Percentiles rank a stretch among this genome's conserved stretches.
These are phyloP conservation scores for Cerrena zonata DNA, from an alignment of 1,284 basidiomycete genomes.

Conservation along the genomic window DNA sequence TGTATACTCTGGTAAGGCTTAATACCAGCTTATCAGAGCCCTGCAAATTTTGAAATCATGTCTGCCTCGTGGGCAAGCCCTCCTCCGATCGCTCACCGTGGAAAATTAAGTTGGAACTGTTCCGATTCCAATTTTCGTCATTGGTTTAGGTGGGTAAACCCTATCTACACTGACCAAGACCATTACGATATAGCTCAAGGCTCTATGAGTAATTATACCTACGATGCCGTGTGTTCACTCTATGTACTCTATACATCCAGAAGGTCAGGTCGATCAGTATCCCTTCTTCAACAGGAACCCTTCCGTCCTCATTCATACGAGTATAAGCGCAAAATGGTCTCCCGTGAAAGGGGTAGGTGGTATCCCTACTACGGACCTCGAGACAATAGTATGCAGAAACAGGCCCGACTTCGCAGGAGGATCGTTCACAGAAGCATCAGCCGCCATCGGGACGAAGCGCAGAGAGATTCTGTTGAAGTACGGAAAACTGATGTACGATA, in stretches of 20 bases:
- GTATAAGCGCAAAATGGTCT: constrained; percentile 28
- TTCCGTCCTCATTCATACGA: constrained; percentile 31
- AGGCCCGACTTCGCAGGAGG: constrained; percentile 30
- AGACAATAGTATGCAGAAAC: constrained; percentile 25
- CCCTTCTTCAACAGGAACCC: constrained; percentile 31
- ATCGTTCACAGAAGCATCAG: constrained; percentile 27
- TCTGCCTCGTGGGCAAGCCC: constrained; percentile 27
- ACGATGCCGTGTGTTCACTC: constrained; percentile 32
- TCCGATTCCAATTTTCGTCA: constrained; percentile 26
- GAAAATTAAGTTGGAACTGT: constrained; percentile 18
- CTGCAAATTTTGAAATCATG: constrained; percentile 25
- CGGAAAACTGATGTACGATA: constrained; percentile 30
- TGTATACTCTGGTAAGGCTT: constrained; percentile 19
- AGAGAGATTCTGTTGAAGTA: constrained; percentile 33
- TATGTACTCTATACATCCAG: constrained; percentile 29
- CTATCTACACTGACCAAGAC: constrained; percentile 30
- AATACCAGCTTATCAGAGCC: constrained; percentile 23
- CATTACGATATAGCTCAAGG: constrained; percentile 24
- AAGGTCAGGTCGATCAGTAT: constrained; percentile 31
- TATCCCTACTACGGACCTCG: constrained; percentile 32
- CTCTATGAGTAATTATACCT: constrained; percentile 27
- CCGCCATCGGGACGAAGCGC: constrained; percentile 30
- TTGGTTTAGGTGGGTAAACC: constrained; percentile 32
- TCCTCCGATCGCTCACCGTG: constrained; percentile 23
- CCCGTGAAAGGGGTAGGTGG: constrained; percentile 31